phyloP scores from a whole-genome alignment of 768 basidiomycete species.

The Podaxis carcinomalis region DNA sequence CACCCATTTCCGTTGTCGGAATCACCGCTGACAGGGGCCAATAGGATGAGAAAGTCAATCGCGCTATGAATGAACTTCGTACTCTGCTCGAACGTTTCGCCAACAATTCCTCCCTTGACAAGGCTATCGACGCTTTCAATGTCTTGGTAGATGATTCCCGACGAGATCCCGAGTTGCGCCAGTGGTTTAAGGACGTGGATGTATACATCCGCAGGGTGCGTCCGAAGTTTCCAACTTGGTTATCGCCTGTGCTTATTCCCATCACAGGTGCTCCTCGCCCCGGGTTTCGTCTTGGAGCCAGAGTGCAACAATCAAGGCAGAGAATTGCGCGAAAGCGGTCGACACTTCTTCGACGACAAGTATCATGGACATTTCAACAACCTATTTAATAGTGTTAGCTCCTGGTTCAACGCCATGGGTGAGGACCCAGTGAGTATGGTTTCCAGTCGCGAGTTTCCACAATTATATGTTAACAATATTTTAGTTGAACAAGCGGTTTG shows the following conservation, averaged over 20 bases:
- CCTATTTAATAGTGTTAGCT: constrained; percentile 62
- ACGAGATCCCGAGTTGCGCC: constrained; percentile 67
- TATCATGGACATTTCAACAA: constrained; percentile 74
- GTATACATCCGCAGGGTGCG: constrained; percentile 61
- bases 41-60: constrained; percentile 52
- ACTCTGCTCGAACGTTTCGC: constrained; percentile 91
- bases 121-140: constrained; percentile 66
- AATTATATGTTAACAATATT: not conserved
- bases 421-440: constrained; percentile 61
- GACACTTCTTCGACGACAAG: constrained; percentile 68
- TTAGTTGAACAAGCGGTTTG: constrained; percentile 66
- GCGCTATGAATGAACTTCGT: constrained; percentile 60
- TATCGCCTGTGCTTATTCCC: not conserved
- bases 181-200: constrained; percentile 68
- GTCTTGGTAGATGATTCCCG: constrained; percentile 70
- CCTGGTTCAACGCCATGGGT: constrained; percentile 83
- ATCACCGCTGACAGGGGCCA: not conserved
- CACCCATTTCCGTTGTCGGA: not conserved
- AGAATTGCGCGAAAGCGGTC: constrained; percentile 65
- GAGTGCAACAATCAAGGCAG: constrained; percentile 62
- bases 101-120: constrained; percentile 60
- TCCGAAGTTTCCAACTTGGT: not conserved
- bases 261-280: constrained; percentile 62
- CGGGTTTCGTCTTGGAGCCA: constrained; percentile 83
- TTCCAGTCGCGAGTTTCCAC: not conserved